phyloP scores from a whole-genome alignment of 2,329 filamentous ascomycete species.

The Nothomitra cinnamomea region DNA sequence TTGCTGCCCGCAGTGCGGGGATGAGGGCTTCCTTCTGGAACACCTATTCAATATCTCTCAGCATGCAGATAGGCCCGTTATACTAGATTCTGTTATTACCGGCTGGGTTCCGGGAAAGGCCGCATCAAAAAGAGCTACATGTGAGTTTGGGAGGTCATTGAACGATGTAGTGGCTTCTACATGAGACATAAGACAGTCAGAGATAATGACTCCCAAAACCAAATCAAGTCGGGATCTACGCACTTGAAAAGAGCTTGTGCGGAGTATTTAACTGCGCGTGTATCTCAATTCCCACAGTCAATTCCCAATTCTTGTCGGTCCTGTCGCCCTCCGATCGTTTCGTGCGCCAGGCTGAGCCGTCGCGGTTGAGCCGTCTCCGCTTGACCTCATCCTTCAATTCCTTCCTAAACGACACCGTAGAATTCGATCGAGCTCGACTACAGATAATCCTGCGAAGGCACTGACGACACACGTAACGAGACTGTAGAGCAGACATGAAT shows the following conservation, averaged over 20 bases:
- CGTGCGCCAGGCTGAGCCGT: slow-evolving; percentile 10
- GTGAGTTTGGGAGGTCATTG: slow-evolving; percentile 60
- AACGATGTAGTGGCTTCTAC: slow-evolving; percentile 40
- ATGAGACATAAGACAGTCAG: slow-evolving; percentile 6
- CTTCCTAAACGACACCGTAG: slow-evolving; percentile 20
- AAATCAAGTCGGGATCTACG: slow-evolving; percentile 8
- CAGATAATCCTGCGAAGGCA: not conserved
- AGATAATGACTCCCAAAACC: not conserved
- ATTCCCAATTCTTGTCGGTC: slow-evolving; percentile 48
- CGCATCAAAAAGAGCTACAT: slow-evolving; percentile 75
- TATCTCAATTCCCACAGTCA: slow-evolving; percentile 93
- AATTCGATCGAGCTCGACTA: not conserved
- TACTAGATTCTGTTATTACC: slow-evolving; percentile 18
- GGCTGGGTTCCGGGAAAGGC: slow-evolving; percentile 84
- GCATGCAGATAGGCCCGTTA: not conserved
- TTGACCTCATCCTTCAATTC: slow-evolving; percentile 26
- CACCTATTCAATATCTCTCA: slow-evolving; percentile 18
- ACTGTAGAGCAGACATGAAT: not conserved
- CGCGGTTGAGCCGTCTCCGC: slow-evolving; percentile 14
- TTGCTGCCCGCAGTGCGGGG: slow-evolving; percentile 75
- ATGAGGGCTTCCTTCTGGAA: slow-evolving; percentile 74
- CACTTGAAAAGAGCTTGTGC: slow-evolving; percentile 73
- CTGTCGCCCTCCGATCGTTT: not conserved
- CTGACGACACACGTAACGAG: not conserved
- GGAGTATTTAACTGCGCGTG: slow-evolving; percentile 88